A percentile compares a stretch with the other conserved stretches of the same genome.
phyloP scores from a whole-genome alignment of 148 eudicot species.

The Polygonum aviculare region DNA sequence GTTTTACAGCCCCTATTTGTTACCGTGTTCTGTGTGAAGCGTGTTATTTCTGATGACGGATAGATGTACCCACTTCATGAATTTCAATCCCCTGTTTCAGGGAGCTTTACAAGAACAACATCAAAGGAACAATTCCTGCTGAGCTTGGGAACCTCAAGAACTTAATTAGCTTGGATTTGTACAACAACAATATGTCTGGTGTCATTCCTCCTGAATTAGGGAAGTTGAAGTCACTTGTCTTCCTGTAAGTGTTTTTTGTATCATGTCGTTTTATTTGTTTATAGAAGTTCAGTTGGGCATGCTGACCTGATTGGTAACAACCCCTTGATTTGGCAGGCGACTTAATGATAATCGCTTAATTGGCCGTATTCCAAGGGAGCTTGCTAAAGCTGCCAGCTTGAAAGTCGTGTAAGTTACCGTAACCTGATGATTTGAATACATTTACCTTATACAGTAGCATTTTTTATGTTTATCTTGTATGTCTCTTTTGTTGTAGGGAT shows the following conservation, averaged over 20 bases:
- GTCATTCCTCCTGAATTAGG: slow-evolving; percentile 57
- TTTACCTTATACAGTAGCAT: not conserved
- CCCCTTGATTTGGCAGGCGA: slow-evolving; percentile 43
- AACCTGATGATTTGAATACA: not conserved
- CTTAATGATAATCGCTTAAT: slow-evolving; percentile 63
- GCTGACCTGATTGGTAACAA: not conserved
- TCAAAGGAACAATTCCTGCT: slow-evolving; percentile 60
- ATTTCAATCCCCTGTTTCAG: slow-evolving; percentile 27
- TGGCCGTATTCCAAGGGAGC: slow-evolving; percentile 74
- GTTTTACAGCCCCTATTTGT: not conserved
- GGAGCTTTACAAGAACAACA: slow-evolving; percentile 74
- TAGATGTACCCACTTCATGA: not conserved
- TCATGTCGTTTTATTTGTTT: not conserved
- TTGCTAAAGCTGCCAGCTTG: slow-evolving; percentile 50
- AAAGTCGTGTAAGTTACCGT: slow-evolving; percentile 81
- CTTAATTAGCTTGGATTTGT: slow-evolving; percentile 78
- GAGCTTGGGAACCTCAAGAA: slow-evolving; percentile 75
- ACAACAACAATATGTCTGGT: slow-evolving; percentile 69
- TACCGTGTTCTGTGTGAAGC: not conserved
- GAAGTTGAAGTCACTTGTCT: slow-evolving; percentile 58
- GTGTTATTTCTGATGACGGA: not conserved
- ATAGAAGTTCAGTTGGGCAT: not conserved
- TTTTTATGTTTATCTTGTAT: not conserved
- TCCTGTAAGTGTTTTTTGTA: slow-evolving; percentile 48
- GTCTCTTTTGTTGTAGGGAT: slow-evolving; percentile 33